Conservation (phyloP, 176 grass and related monocot species). For the Miscanthus lutarioriparius region DNA sequence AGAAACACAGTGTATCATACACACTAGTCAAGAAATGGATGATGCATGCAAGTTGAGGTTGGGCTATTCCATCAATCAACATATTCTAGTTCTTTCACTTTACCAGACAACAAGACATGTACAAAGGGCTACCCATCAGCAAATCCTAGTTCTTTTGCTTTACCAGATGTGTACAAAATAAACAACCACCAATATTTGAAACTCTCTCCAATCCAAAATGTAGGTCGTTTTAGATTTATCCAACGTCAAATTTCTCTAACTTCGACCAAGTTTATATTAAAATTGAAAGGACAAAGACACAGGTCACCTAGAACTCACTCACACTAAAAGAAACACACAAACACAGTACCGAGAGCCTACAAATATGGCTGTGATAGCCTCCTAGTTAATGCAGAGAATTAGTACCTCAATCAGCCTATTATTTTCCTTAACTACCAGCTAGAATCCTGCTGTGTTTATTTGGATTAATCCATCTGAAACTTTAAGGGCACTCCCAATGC, state of each 20-base stretch:
- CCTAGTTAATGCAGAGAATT: neutral
- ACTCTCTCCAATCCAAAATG: neutral
- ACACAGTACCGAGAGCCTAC: neutral
- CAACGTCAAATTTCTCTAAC: neutral
- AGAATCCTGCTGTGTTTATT: neutral
- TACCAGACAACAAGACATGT: neutral
- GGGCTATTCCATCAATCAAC: neutral
- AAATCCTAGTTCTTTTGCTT: neutral
- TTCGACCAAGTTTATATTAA: neutral
- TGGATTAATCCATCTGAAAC: neutral
- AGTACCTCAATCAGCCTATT: neutral
- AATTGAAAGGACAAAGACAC: neutral
- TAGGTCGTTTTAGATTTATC: neutral
- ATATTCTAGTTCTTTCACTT: neutral
- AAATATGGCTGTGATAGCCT: neutral
- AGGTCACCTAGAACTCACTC: neutral
- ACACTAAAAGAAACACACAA: neutral
- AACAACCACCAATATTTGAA: neutral
- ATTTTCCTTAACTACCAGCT: neutral
- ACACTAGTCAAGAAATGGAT: neutral
- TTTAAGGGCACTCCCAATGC: neutral
- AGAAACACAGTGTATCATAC: neutral
- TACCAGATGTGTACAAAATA: neutral
- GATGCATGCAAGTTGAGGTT: neutral
- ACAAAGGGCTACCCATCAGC: neutral